Conservation (phyloP, 371 early-diverging fungal species). For the Gilbertella persicaria region DNA sequence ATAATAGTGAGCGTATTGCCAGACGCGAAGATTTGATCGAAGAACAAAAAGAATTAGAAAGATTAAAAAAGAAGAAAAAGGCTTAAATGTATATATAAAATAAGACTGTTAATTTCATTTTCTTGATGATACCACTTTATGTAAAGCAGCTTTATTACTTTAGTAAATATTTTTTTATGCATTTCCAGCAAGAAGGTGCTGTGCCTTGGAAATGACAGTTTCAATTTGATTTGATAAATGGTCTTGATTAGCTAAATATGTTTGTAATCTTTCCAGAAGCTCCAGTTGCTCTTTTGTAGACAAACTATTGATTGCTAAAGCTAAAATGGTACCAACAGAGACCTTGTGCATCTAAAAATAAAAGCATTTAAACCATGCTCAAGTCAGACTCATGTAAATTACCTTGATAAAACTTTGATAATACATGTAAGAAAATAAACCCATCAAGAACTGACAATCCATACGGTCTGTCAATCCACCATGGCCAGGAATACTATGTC, state of each 20-base stretch:
- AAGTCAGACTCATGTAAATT: not conserved
- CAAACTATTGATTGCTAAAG: conserved; percentile 52
- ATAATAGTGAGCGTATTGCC: conserved; percentile 55
- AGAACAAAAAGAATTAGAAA: conserved; percentile 69
- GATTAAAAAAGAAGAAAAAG: conserved; percentile 52
- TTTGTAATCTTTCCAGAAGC: conserved; percentile 55
- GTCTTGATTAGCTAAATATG: conserved; percentile 63
- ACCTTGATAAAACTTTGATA: conserved; percentile 86
- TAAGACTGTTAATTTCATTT: no score
- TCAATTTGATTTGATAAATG: conserved; percentile 24
- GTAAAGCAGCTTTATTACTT: not conserved
- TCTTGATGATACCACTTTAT: not conserved
- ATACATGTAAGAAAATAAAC: conserved; percentile 92
- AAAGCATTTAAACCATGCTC: not conserved
- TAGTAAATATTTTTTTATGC: not conserved
- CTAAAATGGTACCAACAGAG: conserved; percentile 60
- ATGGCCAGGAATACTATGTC: conserved; percentile 97
- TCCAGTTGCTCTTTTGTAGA: conserved; percentile 59
- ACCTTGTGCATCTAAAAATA: conserved; percentile 43
- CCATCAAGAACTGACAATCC: conserved; percentile 99
- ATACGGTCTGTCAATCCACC: conserved; percentile 99
- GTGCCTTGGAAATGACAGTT: conserved; percentile 29
- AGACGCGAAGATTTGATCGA: conserved; percentile 51
- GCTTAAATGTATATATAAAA: no score
- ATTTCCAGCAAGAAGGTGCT: conserved; percentile 20